phyloP scores from a whole-genome alignment of 441 rosid species.

The Gossypium lobatum region DNA sequence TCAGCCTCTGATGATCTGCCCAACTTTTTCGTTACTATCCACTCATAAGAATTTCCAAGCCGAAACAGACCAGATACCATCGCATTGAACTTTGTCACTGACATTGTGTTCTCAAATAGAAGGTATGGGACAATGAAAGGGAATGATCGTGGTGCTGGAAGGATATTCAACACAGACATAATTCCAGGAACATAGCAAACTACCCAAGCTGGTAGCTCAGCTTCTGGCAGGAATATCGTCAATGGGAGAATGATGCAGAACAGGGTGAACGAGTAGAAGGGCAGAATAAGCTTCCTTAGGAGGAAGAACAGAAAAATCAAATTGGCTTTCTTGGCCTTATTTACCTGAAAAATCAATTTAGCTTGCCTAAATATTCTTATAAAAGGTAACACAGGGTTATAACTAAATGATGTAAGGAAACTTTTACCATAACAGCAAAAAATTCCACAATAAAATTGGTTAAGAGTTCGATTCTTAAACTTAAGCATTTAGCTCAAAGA shows the following conservation, averaged over 20 bases:
- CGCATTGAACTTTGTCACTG: constrained; percentile 91
- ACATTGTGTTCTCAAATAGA: constrained; percentile 90
- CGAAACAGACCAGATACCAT: constrained; percentile 83
- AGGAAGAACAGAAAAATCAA: constrained; percentile 85
- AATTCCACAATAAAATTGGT: background rate
- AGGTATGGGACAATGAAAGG: constrained; percentile 86
- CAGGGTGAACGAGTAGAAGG: constrained; percentile 86
- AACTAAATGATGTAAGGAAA: background rate
- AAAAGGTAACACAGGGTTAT: background rate
- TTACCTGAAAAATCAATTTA: constrained; percentile 41
- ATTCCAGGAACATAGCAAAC: constrained; percentile 79
- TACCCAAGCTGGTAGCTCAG: constrained; percentile 85
- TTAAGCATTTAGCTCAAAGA: background rate
- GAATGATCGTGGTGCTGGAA: constrained; percentile 81
- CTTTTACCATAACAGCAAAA: background rate
- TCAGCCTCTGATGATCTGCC: constrained; percentile 94
- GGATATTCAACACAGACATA: constrained; percentile 73
- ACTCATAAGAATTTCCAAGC: constrained; percentile 79
- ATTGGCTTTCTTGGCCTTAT: constrained; percentile 71
- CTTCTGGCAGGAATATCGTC: constrained; percentile 84
- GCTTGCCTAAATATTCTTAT: background rate
- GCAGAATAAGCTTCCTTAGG: constrained; percentile 76
- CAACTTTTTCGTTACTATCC: constrained; percentile 84
- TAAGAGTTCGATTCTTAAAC: background rate
- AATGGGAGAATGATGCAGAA: constrained; percentile 87